phyloP scores from a whole-genome alignment of 1,284 basidiomycete species.

The Amylostereum chailletii region DNA sequence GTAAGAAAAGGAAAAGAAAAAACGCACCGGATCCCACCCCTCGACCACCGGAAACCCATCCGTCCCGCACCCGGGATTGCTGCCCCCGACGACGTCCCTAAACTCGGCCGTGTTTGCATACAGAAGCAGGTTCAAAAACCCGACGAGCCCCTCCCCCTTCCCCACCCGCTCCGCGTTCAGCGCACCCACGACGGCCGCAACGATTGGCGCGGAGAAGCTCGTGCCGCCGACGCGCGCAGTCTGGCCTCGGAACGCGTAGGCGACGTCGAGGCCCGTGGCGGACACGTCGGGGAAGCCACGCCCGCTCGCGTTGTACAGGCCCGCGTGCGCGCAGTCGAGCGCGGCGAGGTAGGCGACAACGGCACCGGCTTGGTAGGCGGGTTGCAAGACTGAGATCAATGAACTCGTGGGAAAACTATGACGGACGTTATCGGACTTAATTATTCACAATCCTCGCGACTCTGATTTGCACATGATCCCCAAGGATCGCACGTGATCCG shows the following conservation, averaged over 20 bases:
- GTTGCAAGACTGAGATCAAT: slow-evolving; percentile 6
- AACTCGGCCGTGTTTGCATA: slow-evolving; percentile 9
- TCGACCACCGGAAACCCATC: slow-evolving; percentile 15
- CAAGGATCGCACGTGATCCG: too few species aligned
- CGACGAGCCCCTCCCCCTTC: slow-evolving; percentile 27
- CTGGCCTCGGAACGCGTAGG: slow-evolving; percentile 44
- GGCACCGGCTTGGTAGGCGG: slow-evolving; percentile 30
- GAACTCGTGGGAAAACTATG: too few species aligned
- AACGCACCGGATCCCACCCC: slow-evolving; percentile 17
- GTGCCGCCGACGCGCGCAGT: slow-evolving; percentile 43
- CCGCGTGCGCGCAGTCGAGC: slow-evolving; percentile 20
- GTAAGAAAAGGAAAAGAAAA: background rate
- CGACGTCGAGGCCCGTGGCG: slow-evolving; percentile 53
- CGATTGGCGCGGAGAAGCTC: slow-evolving; percentile 45
- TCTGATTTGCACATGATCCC: too few species aligned
- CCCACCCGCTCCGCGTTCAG: slow-evolving; percentile 43
- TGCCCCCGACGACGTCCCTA: slow-evolving; percentile 27
- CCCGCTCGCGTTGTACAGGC: slow-evolving; percentile 19
- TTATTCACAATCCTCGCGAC: too few species aligned
- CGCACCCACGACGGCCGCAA: slow-evolving; percentile 33
- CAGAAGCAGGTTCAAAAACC: slow-evolving; percentile 31
- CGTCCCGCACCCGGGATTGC: slow-evolving; percentile 19
- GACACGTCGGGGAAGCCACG: slow-evolving; percentile 35
- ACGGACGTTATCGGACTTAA: too few species aligned
- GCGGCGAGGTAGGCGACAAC: slow-evolving; percentile 24